Percentiles rank a stretch among this genome's conserved stretches.
Evolutionary conservation across 2,329 filamentous ascomycete genomes (phyloP).

Genomic region (Claviceps sorghi): DNA sequence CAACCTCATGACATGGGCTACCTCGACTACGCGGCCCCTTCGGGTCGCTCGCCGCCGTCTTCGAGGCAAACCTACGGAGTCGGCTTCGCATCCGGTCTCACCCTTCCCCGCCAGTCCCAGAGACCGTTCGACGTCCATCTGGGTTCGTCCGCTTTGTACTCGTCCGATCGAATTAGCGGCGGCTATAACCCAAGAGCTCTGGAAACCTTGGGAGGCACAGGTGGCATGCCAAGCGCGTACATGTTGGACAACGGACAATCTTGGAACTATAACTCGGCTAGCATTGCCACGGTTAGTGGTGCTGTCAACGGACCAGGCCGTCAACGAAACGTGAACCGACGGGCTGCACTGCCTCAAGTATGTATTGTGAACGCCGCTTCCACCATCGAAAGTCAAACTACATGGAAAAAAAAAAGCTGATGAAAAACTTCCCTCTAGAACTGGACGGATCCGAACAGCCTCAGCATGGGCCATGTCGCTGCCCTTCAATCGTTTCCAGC

Average conservation of each 20-base stretch:
- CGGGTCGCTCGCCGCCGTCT: constrained; percentile 54
- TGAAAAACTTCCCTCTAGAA: constrained; percentile 20
- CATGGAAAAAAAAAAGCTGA: not conserved
- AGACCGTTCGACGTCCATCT: constrained; percentile 65
- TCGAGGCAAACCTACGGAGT: constrained; percentile 43
- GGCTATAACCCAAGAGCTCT: constrained; percentile 45
- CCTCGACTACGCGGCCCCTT: constrained; percentile 47
- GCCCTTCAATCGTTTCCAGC: constrained; percentile 21
- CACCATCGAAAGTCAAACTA: not conserved
- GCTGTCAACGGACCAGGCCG: constrained; percentile 51
- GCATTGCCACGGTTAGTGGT: constrained; percentile 47
- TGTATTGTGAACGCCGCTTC: constrained; percentile 21
- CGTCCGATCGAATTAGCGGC: constrained; percentile 50
- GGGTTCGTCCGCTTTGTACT: constrained; percentile 50
- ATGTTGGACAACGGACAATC: constrained; percentile 58
- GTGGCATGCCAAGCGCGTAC: constrained; percentile 29
- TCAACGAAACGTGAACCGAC: constrained; percentile 38
- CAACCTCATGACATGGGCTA: constrained; percentile 50
- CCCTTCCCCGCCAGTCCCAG: constrained; percentile 40
- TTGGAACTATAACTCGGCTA: constrained; percentile 61
- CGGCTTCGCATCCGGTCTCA: constrained; percentile 37
- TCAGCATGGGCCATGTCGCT: constrained; percentile 25
- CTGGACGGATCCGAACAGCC: constrained; percentile 34
- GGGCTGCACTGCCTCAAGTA: constrained; percentile 59
- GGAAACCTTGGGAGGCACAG: constrained; percentile 27